A percentile compares a stretch with the other conserved stretches of the same genome.
phyloP scores from a whole-genome alignment of 495 filamentous ascomycete species.

The Parathielavia hyrcaniae region DNA sequence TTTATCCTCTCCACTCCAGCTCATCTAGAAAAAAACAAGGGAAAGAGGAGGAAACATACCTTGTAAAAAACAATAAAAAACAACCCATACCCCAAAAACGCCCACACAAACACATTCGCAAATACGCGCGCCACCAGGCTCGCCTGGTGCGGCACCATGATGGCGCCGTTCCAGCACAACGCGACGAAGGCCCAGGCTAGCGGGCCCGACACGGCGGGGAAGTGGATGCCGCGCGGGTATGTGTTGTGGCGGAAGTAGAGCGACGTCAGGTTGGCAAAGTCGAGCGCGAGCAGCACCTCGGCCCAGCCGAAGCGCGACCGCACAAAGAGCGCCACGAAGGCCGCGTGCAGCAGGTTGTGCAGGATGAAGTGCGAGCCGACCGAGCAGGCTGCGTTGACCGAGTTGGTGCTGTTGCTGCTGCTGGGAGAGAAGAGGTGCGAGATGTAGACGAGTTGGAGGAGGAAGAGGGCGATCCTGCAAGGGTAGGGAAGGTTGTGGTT shows the following conservation, averaged over 20 bases:
- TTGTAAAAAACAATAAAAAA: slow-evolving; percentile 64
- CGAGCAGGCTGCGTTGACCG: slow-evolving; percentile 62
- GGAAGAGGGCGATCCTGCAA: slow-evolving; percentile 65
- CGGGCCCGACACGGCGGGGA: slow-evolving; percentile 66
- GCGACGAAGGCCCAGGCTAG: slow-evolving; percentile 79
- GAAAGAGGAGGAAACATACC: slow-evolving; percentile 33
- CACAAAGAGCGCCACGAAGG: slow-evolving; percentile 76
- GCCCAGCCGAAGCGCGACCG: slow-evolving; percentile 64
- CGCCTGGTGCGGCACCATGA: slow-evolving; percentile 54
- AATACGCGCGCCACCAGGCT: slow-evolving; percentile 62
- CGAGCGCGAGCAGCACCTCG: slow-evolving; percentile 67
- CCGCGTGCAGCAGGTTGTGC: slow-evolving; percentile 72
- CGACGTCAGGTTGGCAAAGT: slow-evolving; percentile 68
- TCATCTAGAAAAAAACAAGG: too few species aligned
- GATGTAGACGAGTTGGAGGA: slow-evolving; percentile 69
- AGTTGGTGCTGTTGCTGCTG: too few species aligned
- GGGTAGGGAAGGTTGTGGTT: slow-evolving; percentile 9
- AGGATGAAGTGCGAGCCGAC: slow-evolving; percentile 79
- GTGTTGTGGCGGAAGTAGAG: slow-evolving; percentile 73
- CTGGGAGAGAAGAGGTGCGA: slow-evolving; percentile 67
- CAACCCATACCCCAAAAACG: slow-evolving; percentile 62
- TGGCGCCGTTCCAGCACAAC: slow-evolving; percentile 81
- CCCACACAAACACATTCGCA: slow-evolving; percentile 83
- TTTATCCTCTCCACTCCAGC: background rate
- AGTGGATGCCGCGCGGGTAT: slow-evolving; percentile 64